Evolutionary conservation across 345 rosid genomes (phyloP), one percentile per base, ranked within the genome.

Genomic region (Microthlaspi erraticum): DNA sequence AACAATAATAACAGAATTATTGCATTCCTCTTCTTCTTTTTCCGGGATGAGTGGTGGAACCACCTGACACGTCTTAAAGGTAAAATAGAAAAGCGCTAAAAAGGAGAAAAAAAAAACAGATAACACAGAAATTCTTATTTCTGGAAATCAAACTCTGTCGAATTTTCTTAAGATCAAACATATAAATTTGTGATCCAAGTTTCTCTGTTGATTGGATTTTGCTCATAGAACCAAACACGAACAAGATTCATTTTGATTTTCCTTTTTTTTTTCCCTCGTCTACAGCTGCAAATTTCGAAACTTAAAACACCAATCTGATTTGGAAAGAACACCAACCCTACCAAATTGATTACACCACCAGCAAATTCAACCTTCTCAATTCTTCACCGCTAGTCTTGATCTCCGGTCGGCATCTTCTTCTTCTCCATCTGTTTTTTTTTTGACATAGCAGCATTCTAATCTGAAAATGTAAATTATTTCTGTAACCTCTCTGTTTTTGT

Each of bases 81-180:
- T n/a, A 50, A 71, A 71, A 41, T 50, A 62, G 68, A 71, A 61
- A 60, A 71, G 48, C 11, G 29, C 65, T 14, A 46, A 58, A 69
- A 44, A 10, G 49, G 39, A 69, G 37, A 69, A 12, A 9, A 36
- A 32, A 34, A 44, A 41, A 70, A 53, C 69, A 52, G 75, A 52
- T 61, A 36, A 46, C 52, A 32, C 19, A 60, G 2, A 8, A 18
- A 11, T 6, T 53, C 39, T 71, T 62, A 71, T 71, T 71, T 62
- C 63, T 62, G 69, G 76, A 43, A 19, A 19, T 62, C 63, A 43
- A 10, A 20, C n/a, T 38, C 44, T 20, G 17, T 36, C 1, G 23
- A 14, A 5, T 49, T 70, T 32, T 71, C 29, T 71, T 5, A 50
- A 39, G 61, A 62, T 71, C 37, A 71, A 61, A 41, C 68, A 41